Base-by-base conservation (phyloP, 192 early-diverging fungal species). In the Backusella tuberculispora region DNA sequence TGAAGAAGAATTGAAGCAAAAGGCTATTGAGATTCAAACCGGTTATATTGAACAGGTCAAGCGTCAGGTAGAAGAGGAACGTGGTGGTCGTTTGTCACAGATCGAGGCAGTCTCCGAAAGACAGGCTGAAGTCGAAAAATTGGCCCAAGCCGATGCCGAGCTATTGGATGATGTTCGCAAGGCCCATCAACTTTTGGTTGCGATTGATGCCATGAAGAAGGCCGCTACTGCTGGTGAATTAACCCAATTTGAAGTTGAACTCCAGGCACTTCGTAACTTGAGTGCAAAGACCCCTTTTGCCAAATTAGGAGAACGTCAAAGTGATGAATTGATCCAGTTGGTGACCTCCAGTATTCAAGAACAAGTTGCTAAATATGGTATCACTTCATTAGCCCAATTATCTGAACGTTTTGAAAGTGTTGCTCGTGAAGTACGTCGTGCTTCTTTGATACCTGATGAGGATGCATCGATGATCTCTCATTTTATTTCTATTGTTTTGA, bases 391-490 rank as follows among this genome's bases (percentile, higher is more conserved):
- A 46, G 81, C 85, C 6, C 92, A 90, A 77, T 78, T 96, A 7
- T 79, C 86, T 41, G 80, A 87, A 19, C 86, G 93, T 48, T 99
- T 97, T 74, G 80, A 92, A 10, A 74, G 77, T 29, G 87, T 97
- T 37, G 84, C 87, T 43, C 85, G 82, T 56, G 88, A 90, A 78
- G 89, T 99, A 38, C 90, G 93, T 56, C 78, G 88, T 48, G 91
- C 92, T 29, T 91, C 95, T 71, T 84, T 97, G 74, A 91, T 98
- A 60, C 94, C 96, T 37, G 89, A 93, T 75, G 83, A 96, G 73
- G 96, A 93, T 14, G 94, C 94, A 29, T 86, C 92, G 60, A 83
- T 97, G 42, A 74, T 94, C 21, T 92, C 95, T 56, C 95, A 98
- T 77, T 83, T 85, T 8, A 81, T 95, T 66, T 94, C 95, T 8